Conservation (phyloP, 1,284 basidiomycete species). For the Ustilago esculenta region DNA sequence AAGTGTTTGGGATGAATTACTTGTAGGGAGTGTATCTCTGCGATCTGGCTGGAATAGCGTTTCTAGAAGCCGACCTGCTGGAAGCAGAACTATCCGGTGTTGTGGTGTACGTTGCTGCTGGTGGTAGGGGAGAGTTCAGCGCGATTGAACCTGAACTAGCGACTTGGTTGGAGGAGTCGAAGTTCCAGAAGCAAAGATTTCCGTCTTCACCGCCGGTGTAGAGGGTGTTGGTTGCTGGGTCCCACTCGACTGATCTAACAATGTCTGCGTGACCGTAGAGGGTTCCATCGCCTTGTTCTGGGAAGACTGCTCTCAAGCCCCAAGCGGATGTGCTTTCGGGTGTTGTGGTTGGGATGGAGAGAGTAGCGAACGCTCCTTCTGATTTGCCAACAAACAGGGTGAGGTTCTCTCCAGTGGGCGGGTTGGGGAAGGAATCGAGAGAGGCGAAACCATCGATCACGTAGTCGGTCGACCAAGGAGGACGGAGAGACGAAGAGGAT, state of each 20-base stretch:
- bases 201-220: slow-evolving; percentile 59
- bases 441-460: slow-evolving; percentile 53
- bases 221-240: slow-evolving; percentile 29
- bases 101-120: not conserved
- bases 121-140: slow-evolving; percentile 4
- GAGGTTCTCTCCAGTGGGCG: slow-evolving; percentile 2
- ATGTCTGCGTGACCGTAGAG: slow-evolving; percentile 55
- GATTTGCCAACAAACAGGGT: slow-evolving; percentile 40
- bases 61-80: slow-evolving; percentile 21
- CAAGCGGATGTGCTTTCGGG: slow-evolving; percentile 3
- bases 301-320: slow-evolving; percentile 37
- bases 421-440: slow-evolving; percentile 29
- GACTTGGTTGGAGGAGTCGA: slow-evolving; percentile 8
- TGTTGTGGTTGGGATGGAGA: slow-evolving; percentile 16
- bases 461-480: slow-evolving; percentile 62
- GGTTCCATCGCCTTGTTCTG: slow-evolving; percentile 35
- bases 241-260: slow-evolving; percentile 50
- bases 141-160: slow-evolving; percentile 4
- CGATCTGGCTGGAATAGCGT: slow-evolving; percentile 15
- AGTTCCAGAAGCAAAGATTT: slow-evolving; percentile 51
- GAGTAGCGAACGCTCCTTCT: slow-evolving; percentile 33
- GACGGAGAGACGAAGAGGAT: slow-evolving; percentile 45
- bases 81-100: slow-evolving; percentile 5
- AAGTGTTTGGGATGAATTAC: too few relatives aligned
- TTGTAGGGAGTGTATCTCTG: slow-evolving; percentile 45